These are phyloP conservation scores for Zychaea mexicana DNA, from an alignment of 371 early-diverging fungal species.

Conservation along the genomic window DNA sequence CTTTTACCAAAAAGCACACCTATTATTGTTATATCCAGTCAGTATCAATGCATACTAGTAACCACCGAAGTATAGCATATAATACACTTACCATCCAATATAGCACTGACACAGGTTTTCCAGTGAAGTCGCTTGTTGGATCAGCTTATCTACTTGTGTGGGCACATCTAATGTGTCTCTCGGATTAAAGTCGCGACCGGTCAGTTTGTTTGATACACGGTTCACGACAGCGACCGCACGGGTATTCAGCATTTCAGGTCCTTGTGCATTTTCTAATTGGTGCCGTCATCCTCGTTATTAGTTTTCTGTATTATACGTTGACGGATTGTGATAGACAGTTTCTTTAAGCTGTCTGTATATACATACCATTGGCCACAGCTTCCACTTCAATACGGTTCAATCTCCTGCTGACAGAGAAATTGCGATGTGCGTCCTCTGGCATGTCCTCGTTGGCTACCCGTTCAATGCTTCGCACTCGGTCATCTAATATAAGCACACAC, in stretches of 20 bases:
- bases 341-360: background rate
- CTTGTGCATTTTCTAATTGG: slow-evolving; percentile 46
- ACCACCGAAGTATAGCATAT: background rate
- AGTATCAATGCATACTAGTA: too few species aligned
- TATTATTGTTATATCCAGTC: background rate
- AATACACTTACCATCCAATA: slow-evolving; percentile 83
- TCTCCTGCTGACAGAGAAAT: slow-evolving; percentile 51
- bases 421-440: slow-evolving; percentile 45
- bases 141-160: slow-evolving; percentile 91
- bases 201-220: slow-evolving; percentile 79
- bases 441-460: slow-evolving; percentile 37
- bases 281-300: too few species aligned
- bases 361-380: slow-evolving; percentile 50
- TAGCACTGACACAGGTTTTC: slow-evolving; percentile 97
- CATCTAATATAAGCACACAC: slow-evolving; percentile 22
- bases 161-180: slow-evolving; percentile 81
- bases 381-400: slow-evolving; percentile 51
- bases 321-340: too few species aligned
- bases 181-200: slow-evolving; percentile 92
- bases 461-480: slow-evolving; percentile 45
- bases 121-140: slow-evolving; percentile 90
- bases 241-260: slow-evolving; percentile 53
- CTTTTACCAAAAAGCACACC: slow-evolving; percentile 19
- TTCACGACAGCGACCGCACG: slow-evolving; percentile 64
- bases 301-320: too few species aligned